Base-by-base conservation (phyloP, 208 protist genomes). In the Trypanosoma brucei region DNA sequence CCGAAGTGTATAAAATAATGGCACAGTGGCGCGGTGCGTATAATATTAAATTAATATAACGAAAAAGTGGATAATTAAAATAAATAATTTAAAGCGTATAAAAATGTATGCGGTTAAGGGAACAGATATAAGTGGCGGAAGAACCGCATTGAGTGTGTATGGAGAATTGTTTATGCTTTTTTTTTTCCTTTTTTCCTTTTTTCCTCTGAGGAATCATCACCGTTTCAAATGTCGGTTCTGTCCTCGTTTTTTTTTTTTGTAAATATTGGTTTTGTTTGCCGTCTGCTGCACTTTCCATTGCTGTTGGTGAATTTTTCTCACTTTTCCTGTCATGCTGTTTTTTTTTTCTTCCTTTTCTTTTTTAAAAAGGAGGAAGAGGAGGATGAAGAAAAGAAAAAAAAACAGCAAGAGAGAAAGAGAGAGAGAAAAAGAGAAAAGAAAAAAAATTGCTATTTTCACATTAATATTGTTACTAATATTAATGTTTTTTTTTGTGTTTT, bases 311-410 rank as follows among this genome's bases (percentile, higher is more conserved):
- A 11, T 46, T 46, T 46, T 46, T 46, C 11, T 46, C 11, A 46
- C 42, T 46, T 46, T 46, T 46, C 42, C 42, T 0, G 11, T 11
- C 42, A 0, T 46, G 6, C 42, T 46, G 6, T 74, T 52, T 34
- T 68, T 59, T 58, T 62, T n/a, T 70, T 57, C 33, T 64, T 54
- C 70, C 45, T 3, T 57, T 60, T 45, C 50, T 49, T 57, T 39
- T 46, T 63, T n/a, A 8, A 40, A 55, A 68, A 52, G 31, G 33
- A 68, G 51, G 7, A 54, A 70, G 22, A 63, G 34, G 34, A 66
- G 40, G 56, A 63, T 48, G 48, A 34, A 55, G 48, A 59, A 37
- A 39, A 51, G 46, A 65, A 58, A 22, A 66, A 59, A 50, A 58
- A 36, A 37, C 57, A 55, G 45, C 13, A 52, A 33, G 4, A 35